Evolutionary conservation across 208 protist species (phyloP).

Genomic region (Novymonas esmeraldas): DNA sequence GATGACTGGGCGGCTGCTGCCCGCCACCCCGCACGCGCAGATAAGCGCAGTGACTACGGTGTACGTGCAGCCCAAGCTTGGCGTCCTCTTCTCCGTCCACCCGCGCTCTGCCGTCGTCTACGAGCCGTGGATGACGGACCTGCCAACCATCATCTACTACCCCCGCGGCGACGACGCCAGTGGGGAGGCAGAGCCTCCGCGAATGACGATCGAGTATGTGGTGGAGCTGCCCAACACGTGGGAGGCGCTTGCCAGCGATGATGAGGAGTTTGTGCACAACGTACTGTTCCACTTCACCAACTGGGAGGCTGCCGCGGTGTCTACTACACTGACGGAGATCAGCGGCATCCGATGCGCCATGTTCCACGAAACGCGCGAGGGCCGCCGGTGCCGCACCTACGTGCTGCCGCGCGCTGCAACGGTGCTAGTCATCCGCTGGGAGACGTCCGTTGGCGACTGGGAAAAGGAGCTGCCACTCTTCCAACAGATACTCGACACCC

Average conservation of each 20-base stretch:
- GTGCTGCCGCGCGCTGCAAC: conserved; percentile 40
- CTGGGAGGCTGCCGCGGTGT: conserved; percentile 34
- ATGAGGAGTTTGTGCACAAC: conserved; percentile 64
- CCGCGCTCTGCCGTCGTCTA: conserved; percentile 37
- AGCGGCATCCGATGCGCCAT: conserved; percentile 49
- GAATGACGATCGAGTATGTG: conserved; percentile 38
- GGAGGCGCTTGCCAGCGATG: conserved; percentile 38
- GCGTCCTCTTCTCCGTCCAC: conserved; percentile 57
- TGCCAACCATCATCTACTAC: conserved; percentile 56
- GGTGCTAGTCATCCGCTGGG: conserved; percentile 57
- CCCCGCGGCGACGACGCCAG: conserved; percentile 38
- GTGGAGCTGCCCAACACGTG: conserved; percentile 46
- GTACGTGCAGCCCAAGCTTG: conserved; percentile 46
- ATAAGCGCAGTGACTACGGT: conserved; percentile 34
- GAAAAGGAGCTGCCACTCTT: conserved; percentile 44
- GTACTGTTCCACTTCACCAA: conserved; percentile 67
- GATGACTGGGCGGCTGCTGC: conserved; percentile 13
- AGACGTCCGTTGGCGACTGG: conserved; percentile 42
- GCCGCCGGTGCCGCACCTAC: conserved; percentile 56
- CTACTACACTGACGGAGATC: conserved; percentile 39
- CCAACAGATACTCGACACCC: conserved; percentile 63
- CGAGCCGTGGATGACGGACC: conserved; percentile 52
- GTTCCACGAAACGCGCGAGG: conserved; percentile 52
- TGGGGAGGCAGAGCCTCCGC: conserved; percentile 17
- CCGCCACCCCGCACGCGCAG: conserved; percentile 13